Conservation (phyloP, 1,284 basidiomycete species). For the Malassezia sympodialis region DNA sequence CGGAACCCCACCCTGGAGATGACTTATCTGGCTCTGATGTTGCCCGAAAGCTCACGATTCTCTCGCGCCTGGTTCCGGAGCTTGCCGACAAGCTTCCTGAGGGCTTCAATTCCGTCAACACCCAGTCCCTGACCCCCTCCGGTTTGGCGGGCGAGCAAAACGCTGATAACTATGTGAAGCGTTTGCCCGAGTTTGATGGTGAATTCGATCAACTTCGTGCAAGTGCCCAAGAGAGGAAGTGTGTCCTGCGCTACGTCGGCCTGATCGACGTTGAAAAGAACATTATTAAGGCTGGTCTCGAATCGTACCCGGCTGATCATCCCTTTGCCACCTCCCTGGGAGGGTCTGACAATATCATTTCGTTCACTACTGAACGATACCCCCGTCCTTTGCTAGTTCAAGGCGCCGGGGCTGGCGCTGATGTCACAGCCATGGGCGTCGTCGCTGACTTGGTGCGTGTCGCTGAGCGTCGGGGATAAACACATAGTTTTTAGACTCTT, state of each 20-base stretch:
- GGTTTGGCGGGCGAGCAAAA: constrained; percentile 57
- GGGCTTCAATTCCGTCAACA: constrained; percentile 70
- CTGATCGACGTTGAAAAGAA: constrained; percentile 72
- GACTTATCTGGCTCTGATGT: constrained; percentile 95
- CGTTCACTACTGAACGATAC: constrained; percentile 80
- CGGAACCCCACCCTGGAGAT: constrained; percentile 95
- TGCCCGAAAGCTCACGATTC: constrained; percentile 88
- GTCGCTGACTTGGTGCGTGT: constrained; percentile 59
- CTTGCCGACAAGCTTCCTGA: constrained; percentile 52
- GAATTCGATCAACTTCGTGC: constrained; percentile 67
- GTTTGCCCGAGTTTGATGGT: constrained; percentile 72
- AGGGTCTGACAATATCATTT: constrained; percentile 94
- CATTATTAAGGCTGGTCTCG: constrained; percentile 72
- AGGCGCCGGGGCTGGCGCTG: constrained; percentile 88
- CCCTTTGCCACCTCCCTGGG: constrained; percentile 89
- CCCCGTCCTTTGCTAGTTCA: constrained; percentile 68
- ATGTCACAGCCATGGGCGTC: constrained; percentile 96
- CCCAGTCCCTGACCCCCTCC: constrained; percentile 72
- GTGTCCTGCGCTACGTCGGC: constrained; percentile 85
- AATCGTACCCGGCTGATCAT: constrained; percentile 78
- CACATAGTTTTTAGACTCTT: neutral
- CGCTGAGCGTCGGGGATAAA: constrained; percentile 40
- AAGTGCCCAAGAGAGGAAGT: constrained; percentile 65
- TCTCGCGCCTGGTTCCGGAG: constrained; percentile 57
- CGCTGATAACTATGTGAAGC: constrained; percentile 61